Percentiles rank a stretch among this genome's conserved stretches.
Conservation (phyloP, 164 flowering plant species). For the Vitis rotundifolia region DNA sequence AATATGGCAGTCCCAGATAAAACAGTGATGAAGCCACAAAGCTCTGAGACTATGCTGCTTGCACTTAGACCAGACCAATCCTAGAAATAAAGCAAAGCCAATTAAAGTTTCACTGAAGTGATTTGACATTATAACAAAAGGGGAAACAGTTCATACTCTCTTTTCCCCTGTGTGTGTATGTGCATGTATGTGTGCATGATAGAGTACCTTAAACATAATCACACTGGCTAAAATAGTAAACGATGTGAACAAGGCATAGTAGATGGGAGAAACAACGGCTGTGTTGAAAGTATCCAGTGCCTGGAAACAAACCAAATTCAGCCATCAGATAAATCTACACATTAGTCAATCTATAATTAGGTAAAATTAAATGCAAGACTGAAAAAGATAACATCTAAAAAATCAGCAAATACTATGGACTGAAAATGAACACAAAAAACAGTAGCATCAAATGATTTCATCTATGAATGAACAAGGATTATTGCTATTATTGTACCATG, state of each 20-base stretch:
- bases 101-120: too few species aligned
- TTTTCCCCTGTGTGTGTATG: too few species aligned
- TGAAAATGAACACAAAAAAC: too few species aligned
- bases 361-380: too few species aligned
- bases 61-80: slow-evolving; percentile 92
- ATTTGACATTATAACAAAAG: neutral
- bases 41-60: slow-evolving; percentile 73
- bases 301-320: slow-evolving; percentile 31
- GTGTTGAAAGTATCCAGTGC: slow-evolving; percentile 90
- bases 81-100: slow-evolving; percentile 24
- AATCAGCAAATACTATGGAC: too few species aligned
- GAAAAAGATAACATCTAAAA: too few species aligned
- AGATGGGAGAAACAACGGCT: slow-evolving; percentile 91
- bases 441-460: too few species aligned
- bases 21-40: slow-evolving; percentile 87
- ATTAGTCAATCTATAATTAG: neutral
- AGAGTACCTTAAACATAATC: slow-evolving; percentile 91
- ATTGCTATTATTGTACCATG: too few species aligned
- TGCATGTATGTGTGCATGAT: too few species aligned
- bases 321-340: neutral
- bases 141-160: neutral
- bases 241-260: slow-evolving; percentile 91
- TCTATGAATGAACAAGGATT: too few species aligned
- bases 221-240: slow-evolving; percentile 91
- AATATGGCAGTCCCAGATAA: slow-evolving; percentile 81